phyloP scores from a whole-genome alignment of 495 filamentous ascomycete genomes.

The Immersiella caudata region DNA sequence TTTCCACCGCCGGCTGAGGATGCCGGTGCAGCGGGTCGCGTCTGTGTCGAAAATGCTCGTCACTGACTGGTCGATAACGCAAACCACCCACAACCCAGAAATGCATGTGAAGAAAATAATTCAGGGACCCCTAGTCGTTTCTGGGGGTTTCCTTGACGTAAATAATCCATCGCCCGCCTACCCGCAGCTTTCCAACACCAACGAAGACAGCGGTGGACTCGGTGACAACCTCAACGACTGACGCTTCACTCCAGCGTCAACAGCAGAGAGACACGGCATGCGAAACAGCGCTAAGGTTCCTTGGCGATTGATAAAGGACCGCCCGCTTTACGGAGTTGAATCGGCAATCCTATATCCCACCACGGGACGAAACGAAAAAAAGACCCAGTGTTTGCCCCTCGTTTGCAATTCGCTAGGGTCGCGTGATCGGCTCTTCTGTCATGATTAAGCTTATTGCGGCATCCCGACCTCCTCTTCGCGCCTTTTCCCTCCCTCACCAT shows the following conservation, averaged over 20 bases:
- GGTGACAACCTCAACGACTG: background rate
- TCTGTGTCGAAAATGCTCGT: background rate
- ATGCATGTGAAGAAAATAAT: constrained; percentile 21
- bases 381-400: constrained; percentile 8
- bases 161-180: background rate
- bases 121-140: constrained; percentile 2
- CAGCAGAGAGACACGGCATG: background rate
- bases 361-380: constrained; percentile 11
- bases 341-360: background rate
- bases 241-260: background rate
- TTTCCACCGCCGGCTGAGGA: background rate
- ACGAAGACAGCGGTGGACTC: background rate
- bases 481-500: background rate
- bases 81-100: constrained; percentile 5
- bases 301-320: background rate
- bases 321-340: background rate
- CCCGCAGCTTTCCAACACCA: background rate
- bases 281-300: background rate
- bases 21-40: background rate
- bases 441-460: constrained; percentile 8
- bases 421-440: constrained; percentile 5
- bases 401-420: background rate
- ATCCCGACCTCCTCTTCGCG: constrained; percentile 3
- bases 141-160: background rate
- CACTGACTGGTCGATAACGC: constrained; percentile 18